Evolutionary conservation across 2,329 filamentous ascomycete species (phyloP).

Genomic region (Penicillium sp.): DNA sequence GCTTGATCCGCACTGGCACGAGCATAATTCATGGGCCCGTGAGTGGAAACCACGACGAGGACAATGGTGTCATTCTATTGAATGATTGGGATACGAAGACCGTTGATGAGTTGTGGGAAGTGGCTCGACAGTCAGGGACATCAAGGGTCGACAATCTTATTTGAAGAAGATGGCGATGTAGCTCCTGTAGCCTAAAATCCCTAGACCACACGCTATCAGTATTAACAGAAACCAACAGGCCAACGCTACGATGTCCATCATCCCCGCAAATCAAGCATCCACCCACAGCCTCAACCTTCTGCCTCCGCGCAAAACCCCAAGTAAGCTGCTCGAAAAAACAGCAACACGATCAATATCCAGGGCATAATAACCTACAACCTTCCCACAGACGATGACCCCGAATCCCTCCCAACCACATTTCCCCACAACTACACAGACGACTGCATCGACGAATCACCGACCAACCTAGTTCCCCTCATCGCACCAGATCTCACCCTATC

Average conservation of each 20-base stretch:
- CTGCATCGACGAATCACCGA: conserved; percentile 33
- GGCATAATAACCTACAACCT: conserved; percentile 52
- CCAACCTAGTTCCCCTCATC: conserved; percentile 28
- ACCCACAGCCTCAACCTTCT: conserved; percentile 28
- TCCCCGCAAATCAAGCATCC: conserved; percentile 30
- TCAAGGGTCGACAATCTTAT: neutral
- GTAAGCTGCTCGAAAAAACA: conserved; percentile 46
- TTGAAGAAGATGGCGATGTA: conserved; percentile 14
- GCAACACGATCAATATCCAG: conserved; percentile 48
- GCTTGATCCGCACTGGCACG: too few species aligned
- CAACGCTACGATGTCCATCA: conserved; percentile 40
- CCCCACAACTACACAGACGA: conserved; percentile 18
- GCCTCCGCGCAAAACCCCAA: conserved; percentile 52
- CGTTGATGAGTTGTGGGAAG: conserved; percentile 27
- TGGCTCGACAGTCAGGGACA: conserved; percentile 13
- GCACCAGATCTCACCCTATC: neutral
- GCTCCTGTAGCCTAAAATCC: too few species aligned
- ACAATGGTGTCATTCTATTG: conserved; percentile 40
- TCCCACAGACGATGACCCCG: neutral
- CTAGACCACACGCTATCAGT: too few species aligned
- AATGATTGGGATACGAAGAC: conserved; percentile 39
- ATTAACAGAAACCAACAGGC: too few species aligned
- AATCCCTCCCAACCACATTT: conserved; percentile 19
- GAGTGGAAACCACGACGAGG: conserved; percentile 43
- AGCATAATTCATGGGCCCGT: conserved; percentile 55